Base-by-base conservation (phyloP, 78 protist genomes). In the Dictyostelium discoideum region DNA sequence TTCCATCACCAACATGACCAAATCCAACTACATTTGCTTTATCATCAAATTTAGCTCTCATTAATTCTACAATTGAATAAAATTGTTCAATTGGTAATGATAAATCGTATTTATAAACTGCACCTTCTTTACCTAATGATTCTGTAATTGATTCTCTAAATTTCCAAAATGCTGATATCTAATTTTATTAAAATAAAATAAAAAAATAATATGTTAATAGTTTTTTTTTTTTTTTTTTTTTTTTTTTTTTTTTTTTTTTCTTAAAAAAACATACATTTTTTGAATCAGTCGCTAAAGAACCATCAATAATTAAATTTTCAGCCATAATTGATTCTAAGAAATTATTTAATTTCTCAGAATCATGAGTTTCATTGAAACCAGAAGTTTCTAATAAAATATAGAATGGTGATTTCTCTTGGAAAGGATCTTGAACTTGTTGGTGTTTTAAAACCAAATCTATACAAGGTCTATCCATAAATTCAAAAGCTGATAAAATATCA, bases 1-100 rank as follows among this genome's bases (percentile, higher is more conserved):
- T 98, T 50, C 97, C 98, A 85, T 98, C 99, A 65, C 99, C 99
- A 10, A 98, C 92, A 80, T 98, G 99, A 2, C 99, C 99, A 79
- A 93, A 98, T 32, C 98, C 98, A 63, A 83, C 40, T 1, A 93
- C 97, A 26, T 3, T 32, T 8, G 92, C 76, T 8, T 32, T 24
- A 13, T 7, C 89, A 7, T 7, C 80, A 22, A 97, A n/a, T 46
- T 60, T 86, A 22, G 24, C 74, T 16, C 97, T 78, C 97, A 93
- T 83, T 14, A 26, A 82, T 77, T 96, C 96, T 16, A 96, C 96
- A 48, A 97, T 37, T 22, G n/a, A 10, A 72, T 97, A 98, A 72
- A 97, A 80, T 42, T 74, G 63, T 18, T 54, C 73, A 6, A 94
- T 78, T n/a, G 98, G 98, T 24, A 97, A n/a, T 20, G 97, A 94